These are phyloP conservation scores for Wallacemonas sp. DNA, from an alignment of 208 protist genomes.

Conservation along the genomic window DNA sequence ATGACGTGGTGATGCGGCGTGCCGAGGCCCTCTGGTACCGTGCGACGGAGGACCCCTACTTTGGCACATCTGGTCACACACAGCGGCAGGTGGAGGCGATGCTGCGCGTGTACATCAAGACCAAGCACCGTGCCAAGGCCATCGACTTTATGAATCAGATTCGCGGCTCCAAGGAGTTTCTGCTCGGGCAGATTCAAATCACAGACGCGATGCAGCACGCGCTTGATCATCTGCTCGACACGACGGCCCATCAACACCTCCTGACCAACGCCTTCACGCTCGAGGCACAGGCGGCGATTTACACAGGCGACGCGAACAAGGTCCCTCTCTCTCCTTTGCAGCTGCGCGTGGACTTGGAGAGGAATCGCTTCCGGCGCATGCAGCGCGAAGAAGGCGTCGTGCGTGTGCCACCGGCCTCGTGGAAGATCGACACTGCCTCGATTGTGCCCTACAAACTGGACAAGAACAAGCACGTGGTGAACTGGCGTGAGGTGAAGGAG, in stretches of 20 bases:
- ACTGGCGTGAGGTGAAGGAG: constrained; percentile 89
- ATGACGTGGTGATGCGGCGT: constrained; percentile 81
- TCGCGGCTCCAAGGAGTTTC: constrained; percentile 74
- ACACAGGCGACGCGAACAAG: constrained; percentile 67
- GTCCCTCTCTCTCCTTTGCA: constrained; percentile 81
- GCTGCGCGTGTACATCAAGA: constrained; percentile 73
- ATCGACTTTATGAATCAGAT: constrained; percentile 77
- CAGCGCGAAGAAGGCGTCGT: constrained; percentile 89
- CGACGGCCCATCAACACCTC: constrained; percentile 76
- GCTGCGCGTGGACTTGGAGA: constrained; percentile 87
- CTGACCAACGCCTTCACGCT: constrained; percentile 81
- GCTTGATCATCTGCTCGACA: constrained; percentile 73
- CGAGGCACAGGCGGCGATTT: constrained; percentile 50
- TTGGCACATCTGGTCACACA: constrained; percentile 71
- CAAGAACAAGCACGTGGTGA: constrained; percentile 65
- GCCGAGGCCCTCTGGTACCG: constrained; percentile 89
- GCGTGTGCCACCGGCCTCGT: constrained; percentile 76
- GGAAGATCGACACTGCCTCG: constrained; percentile 63
- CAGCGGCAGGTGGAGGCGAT: constrained; percentile 84
- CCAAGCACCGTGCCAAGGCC: constrained; percentile 79
- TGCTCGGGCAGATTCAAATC: constrained; percentile 58
- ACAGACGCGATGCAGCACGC: constrained; percentile 59
- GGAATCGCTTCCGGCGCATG: constrained; percentile 71
- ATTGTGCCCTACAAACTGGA: constrained; percentile 87
- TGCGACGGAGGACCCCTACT: constrained; percentile 86